Evolutionary conservation across 495 filamentous ascomycete genomes (phyloP), one percentile per base, ranked within the genome.

Genomic region (Penicillium coffeae): DNA sequence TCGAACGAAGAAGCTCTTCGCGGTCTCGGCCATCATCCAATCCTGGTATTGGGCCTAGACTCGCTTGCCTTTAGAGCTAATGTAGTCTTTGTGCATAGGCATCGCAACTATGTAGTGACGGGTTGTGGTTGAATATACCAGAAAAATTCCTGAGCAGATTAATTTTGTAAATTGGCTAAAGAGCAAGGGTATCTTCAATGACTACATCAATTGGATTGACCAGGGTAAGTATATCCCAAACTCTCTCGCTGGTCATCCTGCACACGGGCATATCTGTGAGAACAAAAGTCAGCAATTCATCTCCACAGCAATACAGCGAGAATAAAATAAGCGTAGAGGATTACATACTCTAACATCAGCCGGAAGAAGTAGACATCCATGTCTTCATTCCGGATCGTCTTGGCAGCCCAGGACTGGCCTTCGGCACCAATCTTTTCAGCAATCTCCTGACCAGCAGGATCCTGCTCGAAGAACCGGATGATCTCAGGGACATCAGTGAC

Each of bases 401-500:
- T 52, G 8, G 40, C 42, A 8, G 55, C 59, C 78, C 78, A 80
- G 14, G 61, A 30, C 19, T 55, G 58, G 0, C 76, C 73, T 9
- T 63, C 47, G 33, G 66, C 62, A 1, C 73, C 75, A 30, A 80
- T 75, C 35, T 47, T 38, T 18, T 51, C 53, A 0, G 69, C 70
- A 18, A 57, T 55, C 37, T 42, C 37, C 51, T 62, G 60, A 16
- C 61, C 68, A 32, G 42, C 60, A 45, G 22, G 45, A 33, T 62
- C 72, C n/a, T 63, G 57, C 21, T 65, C 64, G 32, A 69, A 62
- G 43, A 56, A 80, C 16, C 52, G 57, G 13, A 72, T 52, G 35
- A 74, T 38, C 48, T 77, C 75, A 3, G 69, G 64, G 4, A 79
- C 43, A 50, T 78, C 77, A n/a, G 64, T 50, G 56, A 68, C 62